Conservation (phyloP, 2,329 filamentous ascomycete species). For the Pseudopithomyces chartarum region DNA sequence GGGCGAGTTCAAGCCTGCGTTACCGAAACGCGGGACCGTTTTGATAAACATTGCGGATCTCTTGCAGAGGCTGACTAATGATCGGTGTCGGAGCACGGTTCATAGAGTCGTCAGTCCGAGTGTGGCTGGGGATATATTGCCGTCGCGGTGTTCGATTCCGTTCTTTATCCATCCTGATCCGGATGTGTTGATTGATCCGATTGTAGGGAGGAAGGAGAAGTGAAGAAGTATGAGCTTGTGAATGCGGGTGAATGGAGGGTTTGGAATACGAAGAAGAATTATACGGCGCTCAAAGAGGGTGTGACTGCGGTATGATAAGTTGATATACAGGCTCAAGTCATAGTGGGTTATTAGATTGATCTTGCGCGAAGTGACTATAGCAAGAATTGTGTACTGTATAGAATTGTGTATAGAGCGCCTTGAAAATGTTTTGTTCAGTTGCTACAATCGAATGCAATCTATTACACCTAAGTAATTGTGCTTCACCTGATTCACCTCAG, state of each 20-base stretch:
- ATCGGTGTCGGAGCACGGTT: conserved; percentile 42
- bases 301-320: neutral
- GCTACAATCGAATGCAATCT: neutral
- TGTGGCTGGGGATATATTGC: conserved; percentile 28
- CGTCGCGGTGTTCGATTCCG: conserved; percentile 44
- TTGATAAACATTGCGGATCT: conserved; percentile 34
- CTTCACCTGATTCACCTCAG: neutral
- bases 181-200: conserved; percentile 41
- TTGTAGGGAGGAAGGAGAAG: conserved; percentile 36
- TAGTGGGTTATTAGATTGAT: too few relatives aligned
- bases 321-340: neutral
- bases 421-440: neutral
- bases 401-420: too few relatives aligned
- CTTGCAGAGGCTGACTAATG: conserved; percentile 30
- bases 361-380: too few relatives aligned
- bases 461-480: neutral
- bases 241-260: conserved; percentile 42
- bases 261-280: conserved; percentile 40
- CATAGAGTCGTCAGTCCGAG: conserved; percentile 44
- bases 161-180: conserved; percentile 47
- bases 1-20: conserved; percentile 29
- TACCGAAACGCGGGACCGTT: conserved; percentile 27
- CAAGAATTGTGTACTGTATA: too few relatives aligned
- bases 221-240: conserved; percentile 45
- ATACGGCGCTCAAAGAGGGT: conserved; percentile 16